Conservation (phyloP, 2,329 filamentous ascomycete species). For the Knufia fluminis region DNA sequence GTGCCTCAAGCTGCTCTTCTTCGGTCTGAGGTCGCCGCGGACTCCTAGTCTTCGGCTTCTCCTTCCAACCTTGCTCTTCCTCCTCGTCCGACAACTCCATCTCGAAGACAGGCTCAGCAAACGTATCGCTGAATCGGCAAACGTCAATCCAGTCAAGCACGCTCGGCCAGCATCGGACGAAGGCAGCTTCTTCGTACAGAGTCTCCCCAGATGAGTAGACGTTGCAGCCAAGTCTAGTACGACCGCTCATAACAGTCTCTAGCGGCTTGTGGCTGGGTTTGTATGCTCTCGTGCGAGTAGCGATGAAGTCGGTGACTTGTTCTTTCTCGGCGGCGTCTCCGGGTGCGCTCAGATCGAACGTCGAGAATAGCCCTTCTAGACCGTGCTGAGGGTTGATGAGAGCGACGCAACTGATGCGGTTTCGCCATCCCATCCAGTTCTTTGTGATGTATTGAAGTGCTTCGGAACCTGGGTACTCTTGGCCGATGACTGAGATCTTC, state of each 20-base stretch:
- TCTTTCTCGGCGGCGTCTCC: slow-evolving; percentile 20
- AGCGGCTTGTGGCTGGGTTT: slow-evolving; percentile 43
- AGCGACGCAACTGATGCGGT: slow-evolving; percentile 32
- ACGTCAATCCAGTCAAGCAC: slow-evolving; percentile 55
- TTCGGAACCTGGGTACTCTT: slow-evolving; percentile 57
- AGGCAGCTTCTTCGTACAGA: slow-evolving; percentile 51
- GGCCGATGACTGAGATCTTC: slow-evolving; percentile 59
- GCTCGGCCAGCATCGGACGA: slow-evolving; percentile 45
- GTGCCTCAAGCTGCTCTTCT: neutral
- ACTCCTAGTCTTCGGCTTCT: neutral
- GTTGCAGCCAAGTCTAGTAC: slow-evolving; percentile 52
- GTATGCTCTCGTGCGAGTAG: slow-evolving; percentile 54
- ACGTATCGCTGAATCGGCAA: slow-evolving; percentile 38
- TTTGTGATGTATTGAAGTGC: slow-evolving; percentile 51
- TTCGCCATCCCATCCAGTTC: slow-evolving; percentile 34
- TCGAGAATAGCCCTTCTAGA: slow-evolving; percentile 23
- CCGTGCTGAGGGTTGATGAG: slow-evolving; percentile 32
- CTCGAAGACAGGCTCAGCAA: slow-evolving; percentile 28
- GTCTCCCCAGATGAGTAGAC: slow-evolving; percentile 59
- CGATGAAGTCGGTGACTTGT: slow-evolving; percentile 25
- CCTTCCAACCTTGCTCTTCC: neutral
- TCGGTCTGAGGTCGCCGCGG: neutral
- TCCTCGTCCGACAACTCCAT: neutral
- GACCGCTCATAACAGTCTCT: slow-evolving; percentile 46
- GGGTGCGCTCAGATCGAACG: slow-evolving; percentile 7